These are phyloP conservation scores for Sugiyamaella marilandica DNA, from an alignment of 805 yeast species.

Conservation along the genomic window DNA sequence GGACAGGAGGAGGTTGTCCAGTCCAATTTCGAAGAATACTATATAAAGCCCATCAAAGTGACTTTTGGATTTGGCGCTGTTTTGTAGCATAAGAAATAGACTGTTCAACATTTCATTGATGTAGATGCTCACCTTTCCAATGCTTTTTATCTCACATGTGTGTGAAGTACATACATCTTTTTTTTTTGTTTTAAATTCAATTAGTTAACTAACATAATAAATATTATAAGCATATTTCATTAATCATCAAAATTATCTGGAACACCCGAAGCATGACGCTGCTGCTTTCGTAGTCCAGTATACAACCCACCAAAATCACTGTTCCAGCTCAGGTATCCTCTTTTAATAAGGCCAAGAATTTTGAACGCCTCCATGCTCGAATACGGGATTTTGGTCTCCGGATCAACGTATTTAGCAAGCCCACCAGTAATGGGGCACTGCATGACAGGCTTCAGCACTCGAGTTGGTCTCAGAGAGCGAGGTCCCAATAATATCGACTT, in stretches of 20 bases:
- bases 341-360: constrained; percentile 47
- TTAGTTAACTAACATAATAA: not conserved
- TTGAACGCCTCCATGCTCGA: constrained; percentile 76
- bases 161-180: too few relatives aligned
- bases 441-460: constrained; percentile 44
- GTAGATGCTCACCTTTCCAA: not conserved
- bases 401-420: constrained; percentile 81
- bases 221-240: not conserved
- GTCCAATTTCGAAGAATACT: constrained; percentile 82
- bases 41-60: constrained; percentile 80
- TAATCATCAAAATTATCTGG: constrained; percentile 63
- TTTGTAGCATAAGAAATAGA: constrained; percentile 37
- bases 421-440: constrained; percentile 71
- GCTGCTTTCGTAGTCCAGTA: constrained; percentile 37
- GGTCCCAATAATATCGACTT: constrained; percentile 20
- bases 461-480: constrained; percentile 43
- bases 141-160: too few relatives aligned
- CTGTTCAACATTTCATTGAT: not conserved
- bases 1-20: constrained; percentile 91
- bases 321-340: constrained; percentile 51
- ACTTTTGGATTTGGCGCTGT: constrained; percentile 97
- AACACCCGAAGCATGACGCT: constrained; percentile 73
- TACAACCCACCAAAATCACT: constrained; percentile 43
- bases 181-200: too few relatives aligned
- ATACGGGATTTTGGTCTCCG: constrained; percentile 82